Evolutionary conservation across 2,329 filamentous ascomycete genomes (phyloP).

Genomic region (Colletotrichum aenigma): DNA sequence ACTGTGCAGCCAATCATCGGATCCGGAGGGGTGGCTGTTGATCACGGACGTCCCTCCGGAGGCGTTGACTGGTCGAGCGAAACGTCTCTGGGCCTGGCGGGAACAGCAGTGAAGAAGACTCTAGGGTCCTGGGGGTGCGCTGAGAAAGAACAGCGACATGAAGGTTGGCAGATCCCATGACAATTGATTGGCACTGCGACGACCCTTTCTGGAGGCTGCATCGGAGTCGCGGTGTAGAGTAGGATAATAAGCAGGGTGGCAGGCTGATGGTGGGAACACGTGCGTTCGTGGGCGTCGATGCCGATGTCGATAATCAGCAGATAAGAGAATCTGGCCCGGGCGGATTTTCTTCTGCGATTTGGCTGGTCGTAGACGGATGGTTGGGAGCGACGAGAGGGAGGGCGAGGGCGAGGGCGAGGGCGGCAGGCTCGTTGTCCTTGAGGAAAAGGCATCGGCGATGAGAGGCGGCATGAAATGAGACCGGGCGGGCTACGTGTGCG

Average conservation of each 20-base stretch:
- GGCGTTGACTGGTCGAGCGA: neutral
- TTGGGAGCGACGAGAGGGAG: neutral
- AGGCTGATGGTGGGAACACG: too few species aligned
- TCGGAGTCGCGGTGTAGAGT: too few species aligned
- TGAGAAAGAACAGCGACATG: neutral
- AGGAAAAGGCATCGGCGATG: constrained; percentile 8
- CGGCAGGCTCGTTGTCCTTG: neutral
- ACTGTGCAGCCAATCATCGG: neutral
- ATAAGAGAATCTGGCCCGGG: neutral
- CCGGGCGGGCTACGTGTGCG: neutral
- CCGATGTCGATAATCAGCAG: neutral
- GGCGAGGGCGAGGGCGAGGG: neutral
- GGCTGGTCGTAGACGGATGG: neutral
- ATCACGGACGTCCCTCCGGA: neutral
- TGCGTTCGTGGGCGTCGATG: too few species aligned
- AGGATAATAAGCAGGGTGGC: too few species aligned
- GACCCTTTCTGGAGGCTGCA: neutral
- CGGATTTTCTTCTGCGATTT: neutral
- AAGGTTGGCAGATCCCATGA: neutral
- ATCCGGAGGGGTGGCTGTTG: too few species aligned
- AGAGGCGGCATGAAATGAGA: neutral
- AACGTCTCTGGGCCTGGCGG: neutral
- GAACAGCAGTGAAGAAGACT: neutral
- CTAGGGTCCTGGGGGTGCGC: neutral
- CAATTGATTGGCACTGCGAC: neutral